Percentiles rank a stretch among this genome's conserved stretches.
Conservation (phyloP, 2,329 filamentous ascomycete species). For the Cadophora sp. region DNA sequence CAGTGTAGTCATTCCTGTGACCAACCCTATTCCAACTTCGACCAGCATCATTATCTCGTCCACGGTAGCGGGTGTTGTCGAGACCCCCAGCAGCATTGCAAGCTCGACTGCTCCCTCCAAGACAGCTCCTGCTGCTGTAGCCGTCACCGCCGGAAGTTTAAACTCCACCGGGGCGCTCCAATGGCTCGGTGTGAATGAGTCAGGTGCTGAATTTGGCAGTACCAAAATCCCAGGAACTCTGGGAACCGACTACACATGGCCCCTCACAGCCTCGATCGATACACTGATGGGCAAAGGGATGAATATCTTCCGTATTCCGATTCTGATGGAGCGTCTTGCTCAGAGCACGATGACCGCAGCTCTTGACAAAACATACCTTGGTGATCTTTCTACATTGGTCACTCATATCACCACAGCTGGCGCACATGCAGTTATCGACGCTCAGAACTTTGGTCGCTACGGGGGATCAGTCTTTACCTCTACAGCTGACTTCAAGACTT, state of each 20-base stretch:
- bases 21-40: neutral
- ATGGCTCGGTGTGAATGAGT: conserved; percentile 48
- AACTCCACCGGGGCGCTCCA: conserved; percentile 11
- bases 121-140: neutral
- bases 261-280: conserved; percentile 22
- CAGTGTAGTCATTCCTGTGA: neutral
- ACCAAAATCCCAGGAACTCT: conserved; percentile 60
- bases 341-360: conserved; percentile 54
- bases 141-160: conserved; percentile 22
- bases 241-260: conserved; percentile 59
- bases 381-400: conserved; percentile 51
- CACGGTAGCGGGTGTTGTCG: too few species aligned
- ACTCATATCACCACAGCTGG: conserved; percentile 55
- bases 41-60: neutral
- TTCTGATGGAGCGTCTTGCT: conserved; percentile 63
- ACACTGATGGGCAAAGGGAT: conserved; percentile 36
- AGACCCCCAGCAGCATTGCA: neutral
- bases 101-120: neutral
- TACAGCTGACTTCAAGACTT: conserved; percentile 49
- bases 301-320: conserved; percentile 46
- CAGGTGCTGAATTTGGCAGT: conserved; percentile 68
- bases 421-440: conserved; percentile 54
- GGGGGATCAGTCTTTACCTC: conserved; percentile 48
- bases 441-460: conserved; percentile 60
- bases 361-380: conserved; percentile 52